These are phyloP conservation scores for Saxophila tyrrhenica DNA, from an alignment of 495 filamentous ascomycete species.

Conservation along the genomic window DNA sequence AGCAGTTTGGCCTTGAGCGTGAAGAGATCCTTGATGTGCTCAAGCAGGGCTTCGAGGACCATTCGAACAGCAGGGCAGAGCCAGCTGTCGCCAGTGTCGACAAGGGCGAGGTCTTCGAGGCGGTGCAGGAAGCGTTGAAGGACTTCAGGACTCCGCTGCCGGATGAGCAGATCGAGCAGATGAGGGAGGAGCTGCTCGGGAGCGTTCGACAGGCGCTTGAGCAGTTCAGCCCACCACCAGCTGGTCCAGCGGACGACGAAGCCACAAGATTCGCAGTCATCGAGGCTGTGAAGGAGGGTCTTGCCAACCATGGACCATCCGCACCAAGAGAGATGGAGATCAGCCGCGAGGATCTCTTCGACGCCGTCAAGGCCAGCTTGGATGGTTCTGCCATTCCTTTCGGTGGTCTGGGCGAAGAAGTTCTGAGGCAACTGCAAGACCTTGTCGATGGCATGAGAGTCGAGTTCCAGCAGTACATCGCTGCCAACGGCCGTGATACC, in stretches of 20 bases:
- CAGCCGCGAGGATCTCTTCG: constrained; percentile 52
- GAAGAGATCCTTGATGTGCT: constrained; percentile 80
- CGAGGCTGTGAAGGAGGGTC: constrained; percentile 46
- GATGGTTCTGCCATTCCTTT: constrained; percentile 41
- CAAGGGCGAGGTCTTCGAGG: constrained; percentile 64
- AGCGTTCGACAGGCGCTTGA: constrained; percentile 69
- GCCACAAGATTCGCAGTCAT: constrained; percentile 44
- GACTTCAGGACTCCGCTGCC: constrained; percentile 59
- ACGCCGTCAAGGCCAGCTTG: constrained; percentile 52
- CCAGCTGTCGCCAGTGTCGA: constrained; percentile 40
- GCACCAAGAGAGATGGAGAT: constrained; percentile 47
- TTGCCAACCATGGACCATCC: constrained; percentile 36
- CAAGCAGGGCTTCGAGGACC: constrained; percentile 68
- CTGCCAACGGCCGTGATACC: constrained; percentile 62
- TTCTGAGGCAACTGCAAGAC: constrained; percentile 62
- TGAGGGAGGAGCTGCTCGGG: constrained; percentile 63
- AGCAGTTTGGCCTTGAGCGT: constrained; percentile 77
- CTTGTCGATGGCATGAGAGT: constrained; percentile 60
- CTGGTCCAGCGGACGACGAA: constrained; percentile 28
- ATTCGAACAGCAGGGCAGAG: constrained; percentile 46
- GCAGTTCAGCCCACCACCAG: constrained; percentile 51
- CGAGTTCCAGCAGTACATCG: constrained; percentile 62
- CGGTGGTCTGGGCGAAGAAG: constrained; percentile 46
- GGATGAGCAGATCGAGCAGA: constrained; percentile 52
- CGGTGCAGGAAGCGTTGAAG: constrained; percentile 71